Evolutionary conservation across 1,284 basidiomycete species (phyloP), one percentile per base, ranked within the genome.

Genomic region (Apiotrichum brassicae): DNA sequence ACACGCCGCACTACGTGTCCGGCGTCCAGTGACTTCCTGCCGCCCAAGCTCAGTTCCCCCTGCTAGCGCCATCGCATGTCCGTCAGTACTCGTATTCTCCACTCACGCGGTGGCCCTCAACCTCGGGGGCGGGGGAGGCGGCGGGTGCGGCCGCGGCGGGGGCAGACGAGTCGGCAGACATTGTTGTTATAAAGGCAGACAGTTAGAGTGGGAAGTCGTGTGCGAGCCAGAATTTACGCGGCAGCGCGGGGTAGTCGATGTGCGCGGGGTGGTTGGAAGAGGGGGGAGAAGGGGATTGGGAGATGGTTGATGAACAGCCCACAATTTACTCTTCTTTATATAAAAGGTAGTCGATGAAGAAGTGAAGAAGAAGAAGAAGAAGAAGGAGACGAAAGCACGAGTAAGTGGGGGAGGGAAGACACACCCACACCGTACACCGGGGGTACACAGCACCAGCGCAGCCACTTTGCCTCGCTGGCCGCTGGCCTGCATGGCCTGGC

Each of bases 61-160:
- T n/a, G n/a, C n/a, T n/a, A n/a, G n/a, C n/a, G n/a, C n/a, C n/a
- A n/a, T n/a, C n/a, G n/a, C n/a, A n/a, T n/a, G n/a, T n/a, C n/a
- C n/a, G n/a, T n/a, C n/a, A n/a, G n/a, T n/a, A n/a, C n/a, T n/a
- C n/a, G n/a, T n/a, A n/a, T n/a, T n/a, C n/a, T 4, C 12, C 11
- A 56, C 61, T 54, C 37, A 63, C 63, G 41, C 63, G 47, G 61
- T 47, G 49, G 34, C 59, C 61, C 35, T 59, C 59, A 11, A 51
- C 49, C 42, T 54, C 53, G 44, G 46, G 14, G 8, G 20, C 25
- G 19, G 34, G 28, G 12, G 35, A 33, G 20, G 48, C 42, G 25
- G 38, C 40, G 24, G 55, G 37, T 18, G 46, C 45, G n/a, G 49
- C 24, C 12, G 43, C n/a, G 20, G 46, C 23, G 23, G 45, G 16